phyloP scores from a whole-genome alignment of 2,329 filamentous ascomycete species.

The Botryosphaeria dothidea region DNA sequence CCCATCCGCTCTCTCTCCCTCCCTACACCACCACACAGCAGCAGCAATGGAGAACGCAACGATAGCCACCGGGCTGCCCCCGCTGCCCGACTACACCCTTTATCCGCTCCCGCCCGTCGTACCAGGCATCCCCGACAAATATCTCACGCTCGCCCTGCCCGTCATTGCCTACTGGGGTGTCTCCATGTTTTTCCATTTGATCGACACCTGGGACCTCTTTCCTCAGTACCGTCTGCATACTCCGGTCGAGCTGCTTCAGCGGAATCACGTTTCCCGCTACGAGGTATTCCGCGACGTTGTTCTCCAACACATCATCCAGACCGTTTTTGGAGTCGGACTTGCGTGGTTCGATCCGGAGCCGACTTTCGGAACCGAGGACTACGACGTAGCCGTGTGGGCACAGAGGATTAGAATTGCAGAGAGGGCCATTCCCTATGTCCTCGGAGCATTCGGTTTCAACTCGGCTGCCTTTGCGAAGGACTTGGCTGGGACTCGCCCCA shows the following conservation, averaged over 20 bases:
- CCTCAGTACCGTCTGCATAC: slow-evolving; percentile 93
- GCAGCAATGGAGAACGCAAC: slow-evolving; percentile 48
- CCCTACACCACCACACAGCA: background rate
- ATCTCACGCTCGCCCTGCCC: slow-evolving; percentile 73
- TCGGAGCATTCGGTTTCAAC: slow-evolving; percentile 75
- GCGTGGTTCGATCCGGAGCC: slow-evolving; percentile 73
- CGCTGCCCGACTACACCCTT: slow-evolving; percentile 80
- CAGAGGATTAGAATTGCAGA: slow-evolving; percentile 78
- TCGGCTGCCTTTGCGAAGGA: slow-evolving; percentile 73
- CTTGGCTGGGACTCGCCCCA: slow-evolving; percentile 68
- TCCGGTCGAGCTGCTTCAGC: slow-evolving; percentile 82
- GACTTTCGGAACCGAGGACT: slow-evolving; percentile 74
- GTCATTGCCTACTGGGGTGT: slow-evolving; percentile 85
- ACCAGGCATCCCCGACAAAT: slow-evolving; percentile 77
- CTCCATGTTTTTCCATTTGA: slow-evolving; percentile 81
- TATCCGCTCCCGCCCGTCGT: slow-evolving; percentile 70
- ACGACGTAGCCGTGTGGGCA: slow-evolving; percentile 89
- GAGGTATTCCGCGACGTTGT: slow-evolving; percentile 90
- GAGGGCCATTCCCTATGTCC: slow-evolving; percentile 70
- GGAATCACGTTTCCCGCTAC: slow-evolving; percentile 82
- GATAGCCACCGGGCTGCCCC: slow-evolving; percentile 67
- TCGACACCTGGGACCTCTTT: slow-evolving; percentile 84
- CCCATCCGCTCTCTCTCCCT: slow-evolving; percentile 2
- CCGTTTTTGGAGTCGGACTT: slow-evolving; percentile 67
- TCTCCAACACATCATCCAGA: slow-evolving; percentile 88